Conservation (phyloP, 257 asterid species). For the Solanum lycopersicoides region DNA sequence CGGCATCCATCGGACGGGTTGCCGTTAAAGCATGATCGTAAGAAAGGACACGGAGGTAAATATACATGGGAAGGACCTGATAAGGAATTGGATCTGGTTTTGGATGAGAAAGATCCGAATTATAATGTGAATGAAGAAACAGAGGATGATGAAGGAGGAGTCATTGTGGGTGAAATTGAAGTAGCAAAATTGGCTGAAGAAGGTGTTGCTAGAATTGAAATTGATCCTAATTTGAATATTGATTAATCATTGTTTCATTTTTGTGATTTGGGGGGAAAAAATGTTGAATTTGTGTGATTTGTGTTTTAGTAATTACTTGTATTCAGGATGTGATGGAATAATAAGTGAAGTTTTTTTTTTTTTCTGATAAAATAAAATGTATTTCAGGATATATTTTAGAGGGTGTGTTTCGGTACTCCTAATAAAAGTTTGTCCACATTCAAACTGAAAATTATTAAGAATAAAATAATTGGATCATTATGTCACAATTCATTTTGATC, state of each 20-base stretch:
- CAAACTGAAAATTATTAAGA: too few species aligned
- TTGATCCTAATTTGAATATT: slow-evolving; percentile 31
- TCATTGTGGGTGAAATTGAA: slow-evolving; percentile 43
- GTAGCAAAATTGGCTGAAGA: slow-evolving; percentile 35
- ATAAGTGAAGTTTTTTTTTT: neutral
- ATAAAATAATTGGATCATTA: too few species aligned
- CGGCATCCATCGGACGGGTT: slow-evolving; percentile 76
- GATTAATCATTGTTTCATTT: neutral
- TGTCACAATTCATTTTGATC: too few species aligned
- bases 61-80: slow-evolving; percentile 75
- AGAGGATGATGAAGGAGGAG: neutral
- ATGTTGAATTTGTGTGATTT: neutral
- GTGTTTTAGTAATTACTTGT: neutral
- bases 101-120: slow-evolving; percentile 54
- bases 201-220: slow-evolving; percentile 47
- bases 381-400: too few species aligned
- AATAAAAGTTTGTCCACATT: too few species aligned
- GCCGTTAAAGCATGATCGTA: slow-evolving; percentile 59
- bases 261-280: neutral
- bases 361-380: too few species aligned
- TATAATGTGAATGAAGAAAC: slow-evolving; percentile 20
- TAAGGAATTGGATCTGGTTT: slow-evolving; percentile 23
- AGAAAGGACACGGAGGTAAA: slow-evolving; percentile 74
- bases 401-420: too few species aligned
- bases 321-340: neutral